These are phyloP conservation scores for Cytospora paraplurivora DNA, from an alignment of 2,329 filamentous ascomycete species.

Conservation along the genomic window DNA sequence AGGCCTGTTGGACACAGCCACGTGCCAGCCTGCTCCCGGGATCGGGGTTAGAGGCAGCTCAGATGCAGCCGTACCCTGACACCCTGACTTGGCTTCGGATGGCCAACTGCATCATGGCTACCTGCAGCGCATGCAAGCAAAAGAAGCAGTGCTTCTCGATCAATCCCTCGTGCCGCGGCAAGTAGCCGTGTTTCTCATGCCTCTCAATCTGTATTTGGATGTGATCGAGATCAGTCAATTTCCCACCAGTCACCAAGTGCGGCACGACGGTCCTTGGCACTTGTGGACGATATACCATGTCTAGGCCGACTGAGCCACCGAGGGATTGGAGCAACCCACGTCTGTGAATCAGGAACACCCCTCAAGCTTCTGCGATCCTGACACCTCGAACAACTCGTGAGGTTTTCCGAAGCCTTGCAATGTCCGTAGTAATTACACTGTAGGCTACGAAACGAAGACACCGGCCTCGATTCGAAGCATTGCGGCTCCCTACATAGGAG, in stretches of 20 bases:
- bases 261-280: neutral
- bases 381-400: neutral
- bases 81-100: neutral
- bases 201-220: neutral
- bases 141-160: neutral
- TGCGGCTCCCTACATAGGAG: conserved; percentile 12
- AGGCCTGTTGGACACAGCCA: neutral
- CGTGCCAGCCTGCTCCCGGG: neutral
- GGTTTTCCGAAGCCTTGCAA: neutral
- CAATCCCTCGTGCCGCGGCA: neutral
- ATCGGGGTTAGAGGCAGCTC: neutral
- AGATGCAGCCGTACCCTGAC: neutral
- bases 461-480: conserved; percentile 2
- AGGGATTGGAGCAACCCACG: no score
- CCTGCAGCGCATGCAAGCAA: neutral
- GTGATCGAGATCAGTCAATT: neutral
- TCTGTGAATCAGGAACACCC: neutral
- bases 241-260: neutral
- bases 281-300: no score
- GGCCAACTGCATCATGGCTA: neutral
- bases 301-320: no score
- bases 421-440: neutral
- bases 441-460: neutral
- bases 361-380: neutral
- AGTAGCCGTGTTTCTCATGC: neutral